phyloP scores from a whole-genome alignment of 2,329 filamentous ascomycete species.

The Mycosphaerelloides madeirae region DNA sequence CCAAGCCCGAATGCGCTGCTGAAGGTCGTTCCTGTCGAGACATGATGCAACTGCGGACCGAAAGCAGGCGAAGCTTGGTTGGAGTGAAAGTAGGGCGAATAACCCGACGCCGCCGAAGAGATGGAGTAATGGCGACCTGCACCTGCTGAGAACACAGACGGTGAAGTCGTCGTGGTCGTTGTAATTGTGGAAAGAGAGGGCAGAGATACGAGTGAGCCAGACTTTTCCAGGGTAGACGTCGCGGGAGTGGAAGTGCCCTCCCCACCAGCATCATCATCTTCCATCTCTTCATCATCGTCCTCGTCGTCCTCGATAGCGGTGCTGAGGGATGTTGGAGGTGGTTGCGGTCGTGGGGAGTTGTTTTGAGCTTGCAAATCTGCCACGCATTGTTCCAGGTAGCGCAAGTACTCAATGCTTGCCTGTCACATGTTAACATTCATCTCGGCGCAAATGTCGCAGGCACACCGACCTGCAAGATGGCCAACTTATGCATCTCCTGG shows the following conservation, averaged over 20 bases:
- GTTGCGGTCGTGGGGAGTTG: constrained; percentile 26
- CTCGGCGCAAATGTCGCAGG: background rate
- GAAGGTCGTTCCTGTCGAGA: constrained; percentile 18
- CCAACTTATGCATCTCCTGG: constrained; percentile 94
- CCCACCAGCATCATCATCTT: constrained; percentile 34
- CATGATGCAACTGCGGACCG: constrained; percentile 41
- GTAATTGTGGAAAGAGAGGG: constrained; percentile 34
- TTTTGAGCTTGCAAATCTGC: constrained; percentile 64
- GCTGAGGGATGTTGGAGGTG: constrained; percentile 11
- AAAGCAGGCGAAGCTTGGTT: constrained; percentile 57
- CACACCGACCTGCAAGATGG: constrained; percentile 74
- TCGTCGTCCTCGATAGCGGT: constrained; percentile 34
- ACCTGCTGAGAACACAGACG: constrained; percentile 25
- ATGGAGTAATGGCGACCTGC: constrained; percentile 35
- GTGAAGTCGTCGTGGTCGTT: constrained; percentile 38
- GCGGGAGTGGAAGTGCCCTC: constrained; percentile 32
- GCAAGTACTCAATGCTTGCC: constrained; percentile 94
- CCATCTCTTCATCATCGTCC: constrained; percentile 58
- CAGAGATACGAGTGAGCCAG: constrained; percentile 34
- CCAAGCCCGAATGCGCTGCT: constrained; percentile 25
- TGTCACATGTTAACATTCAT: constrained; percentile 35
- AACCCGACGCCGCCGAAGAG: constrained; percentile 35
- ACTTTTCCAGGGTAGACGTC: constrained; percentile 18
- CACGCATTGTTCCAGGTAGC: constrained; percentile 88
- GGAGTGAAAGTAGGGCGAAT: constrained; percentile 37